phyloP scores from a whole-genome alignment of 441 rosid genomes.

The Gossypium laxum region DNA sequence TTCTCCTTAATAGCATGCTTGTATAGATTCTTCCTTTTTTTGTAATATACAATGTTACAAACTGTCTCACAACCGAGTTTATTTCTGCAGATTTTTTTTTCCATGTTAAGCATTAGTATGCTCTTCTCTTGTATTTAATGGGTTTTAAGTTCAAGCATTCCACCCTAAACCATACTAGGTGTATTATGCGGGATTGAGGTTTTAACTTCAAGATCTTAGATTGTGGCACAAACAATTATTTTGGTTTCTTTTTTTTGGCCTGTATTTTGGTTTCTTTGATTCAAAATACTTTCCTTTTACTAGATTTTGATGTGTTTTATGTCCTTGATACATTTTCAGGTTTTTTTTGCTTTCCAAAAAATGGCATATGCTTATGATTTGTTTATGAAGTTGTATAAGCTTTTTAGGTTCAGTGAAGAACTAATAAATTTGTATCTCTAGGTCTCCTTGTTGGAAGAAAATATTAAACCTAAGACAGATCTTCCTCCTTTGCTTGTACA shows the following conservation, averaged over 20 bases:
- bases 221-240: not conserved
- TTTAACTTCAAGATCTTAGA: not conserved
- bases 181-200: not conserved
- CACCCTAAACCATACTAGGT: not conserved
- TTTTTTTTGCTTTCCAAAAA: not conserved
- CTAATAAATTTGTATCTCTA: slow-evolving; percentile 22
- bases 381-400: not conserved
- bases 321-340: not conserved
- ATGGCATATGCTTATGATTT: not conserved
- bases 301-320: not conserved
- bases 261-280: not conserved
- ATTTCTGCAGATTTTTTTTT: not conserved
- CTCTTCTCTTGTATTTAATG: not conserved
- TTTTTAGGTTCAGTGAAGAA: not conserved
- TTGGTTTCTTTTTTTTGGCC: not conserved
- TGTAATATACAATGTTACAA: not conserved
- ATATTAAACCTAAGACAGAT: slow-evolving; percentile 61
- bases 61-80: not conserved
- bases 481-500: slow-evolving; percentile 86
- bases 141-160: slow-evolving; percentile 7
- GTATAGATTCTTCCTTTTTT: not conserved
- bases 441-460: slow-evolving; percentile 87
- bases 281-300: not conserved
- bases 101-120: not conserved
- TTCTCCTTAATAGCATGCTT: not conserved